Base-by-base conservation (phyloP, 768 basidiomycete genomes). In the Russula ochroleuca region DNA sequence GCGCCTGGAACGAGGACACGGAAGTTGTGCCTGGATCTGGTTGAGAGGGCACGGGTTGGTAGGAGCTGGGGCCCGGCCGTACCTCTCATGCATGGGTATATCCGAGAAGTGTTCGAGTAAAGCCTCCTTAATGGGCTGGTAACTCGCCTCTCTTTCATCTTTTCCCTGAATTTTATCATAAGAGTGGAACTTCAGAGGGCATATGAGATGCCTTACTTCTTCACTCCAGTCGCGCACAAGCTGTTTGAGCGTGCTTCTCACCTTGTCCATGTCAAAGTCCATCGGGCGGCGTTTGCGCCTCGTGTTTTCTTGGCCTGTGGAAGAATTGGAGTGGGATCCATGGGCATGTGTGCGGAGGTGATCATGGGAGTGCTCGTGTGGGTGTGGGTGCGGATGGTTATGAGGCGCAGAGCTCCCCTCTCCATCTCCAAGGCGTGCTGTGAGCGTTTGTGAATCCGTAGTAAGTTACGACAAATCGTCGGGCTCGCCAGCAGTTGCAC, bases 151-250 rank as follows among this genome's bases (percentile, higher is more conserved):
- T 10, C 95, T 83, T 72, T 98, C 95, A 1, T 73, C 72, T 67
- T 76, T 79, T 1, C 94, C 94, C 88, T 94, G 67, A 5, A 56
- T n/a, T 2, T 52, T 48, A 5, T 17, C 31, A 49, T 50, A 23
- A 57, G 38, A 13, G 55, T 9, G 21, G 41, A 54, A 35, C 14
- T n/a, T 37, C 35, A 19, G 43, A 35, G 31, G 40, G 37, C 35
- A 35, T 37, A 49, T 31, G 28, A 35, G 33, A 13, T 1, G 40
- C 17, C 75, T 49, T 45, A 93, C 92, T 78, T 92, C 88, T 67
- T 79, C 81, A 64, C 89, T 91, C 94, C 95, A 98, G 71, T 98
- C 94, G 14, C 94, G 81, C 11, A 94, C 94, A 57, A 96, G 88
- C 69, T 96, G 94, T 71, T 96, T 92, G 43, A 98, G 75, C 0